Conservation (phyloP, 2,329 filamentous ascomycete genomes). For the Cytospora chrysosperma region DNA sequence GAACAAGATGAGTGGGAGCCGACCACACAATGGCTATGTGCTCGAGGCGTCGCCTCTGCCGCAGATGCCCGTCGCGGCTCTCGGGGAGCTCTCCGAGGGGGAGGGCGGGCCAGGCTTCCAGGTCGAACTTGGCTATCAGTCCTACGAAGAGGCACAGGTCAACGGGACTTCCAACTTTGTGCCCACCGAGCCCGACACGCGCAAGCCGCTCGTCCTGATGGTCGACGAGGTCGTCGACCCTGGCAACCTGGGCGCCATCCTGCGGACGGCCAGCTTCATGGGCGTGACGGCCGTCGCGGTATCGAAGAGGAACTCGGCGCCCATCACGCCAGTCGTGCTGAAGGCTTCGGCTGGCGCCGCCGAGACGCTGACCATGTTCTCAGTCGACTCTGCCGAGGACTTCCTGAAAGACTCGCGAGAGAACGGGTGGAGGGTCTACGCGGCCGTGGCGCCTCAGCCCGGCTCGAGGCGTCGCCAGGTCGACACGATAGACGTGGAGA, state of each 20-base stretch:
- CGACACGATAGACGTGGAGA: conserved; percentile 50
- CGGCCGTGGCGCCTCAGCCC: conserved; percentile 59
- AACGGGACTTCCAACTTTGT: conserved; percentile 66
- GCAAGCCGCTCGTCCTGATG: conserved; percentile 70
- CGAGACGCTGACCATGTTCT: conserved; percentile 74
- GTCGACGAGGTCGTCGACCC: conserved; percentile 79
- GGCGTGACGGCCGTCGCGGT: conserved; percentile 82
- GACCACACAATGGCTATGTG: conserved; percentile 88
- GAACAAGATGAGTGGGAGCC: conserved; percentile 77
- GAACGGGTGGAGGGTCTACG: conserved; percentile 81
- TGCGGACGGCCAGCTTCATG: conserved; percentile 87
- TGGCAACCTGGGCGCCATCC: conserved; percentile 85
- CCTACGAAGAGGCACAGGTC: conserved; percentile 68
- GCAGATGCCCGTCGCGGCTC: conserved; percentile 61
- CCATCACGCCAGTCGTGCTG: conserved; percentile 72
- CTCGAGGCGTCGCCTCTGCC: conserved; percentile 85
- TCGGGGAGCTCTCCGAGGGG: conserved; percentile 51
- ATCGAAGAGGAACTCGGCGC: conserved; percentile 70
- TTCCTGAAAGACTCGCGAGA: conserved; percentile 69
- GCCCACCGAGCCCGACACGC: conserved; percentile 38
- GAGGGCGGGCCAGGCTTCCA: conserved; percentile 51
- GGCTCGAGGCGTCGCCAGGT: conserved; percentile 42
- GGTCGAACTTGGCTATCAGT: conserved; percentile 64
- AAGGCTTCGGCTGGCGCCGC: conserved; percentile 88
- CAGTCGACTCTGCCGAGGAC: conserved; percentile 61